Conservation (phyloP, 2,329 filamentous ascomycete species). For the Pseudofabraea citricarpa region DNA sequence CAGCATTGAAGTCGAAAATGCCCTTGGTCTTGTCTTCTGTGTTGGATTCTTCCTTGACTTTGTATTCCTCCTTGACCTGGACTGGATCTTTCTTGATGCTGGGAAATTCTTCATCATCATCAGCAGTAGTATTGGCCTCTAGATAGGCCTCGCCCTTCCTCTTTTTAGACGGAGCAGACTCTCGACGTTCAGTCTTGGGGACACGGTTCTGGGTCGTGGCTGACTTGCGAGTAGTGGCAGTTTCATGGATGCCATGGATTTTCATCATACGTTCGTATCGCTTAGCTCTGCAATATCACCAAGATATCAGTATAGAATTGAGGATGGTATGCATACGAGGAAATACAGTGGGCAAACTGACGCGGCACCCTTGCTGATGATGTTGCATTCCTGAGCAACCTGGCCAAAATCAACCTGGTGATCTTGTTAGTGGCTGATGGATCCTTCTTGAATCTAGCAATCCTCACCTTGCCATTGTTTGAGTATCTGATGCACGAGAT, state of each 20-base stretch:
- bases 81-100: constrained; percentile 9
- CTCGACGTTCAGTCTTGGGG: constrained; percentile 10
- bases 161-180: constrained; percentile 18
- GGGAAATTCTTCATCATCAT: constrained; percentile 3
- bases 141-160: constrained; percentile 16
- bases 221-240: constrained; percentile 20
- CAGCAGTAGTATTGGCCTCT: constrained; percentile 11
- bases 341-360: constrained; percentile 48
- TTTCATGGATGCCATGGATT: constrained; percentile 41
- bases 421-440: neutral
- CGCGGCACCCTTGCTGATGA: constrained; percentile 65
- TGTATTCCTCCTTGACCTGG: constrained; percentile 12
- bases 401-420: constrained; percentile 62
- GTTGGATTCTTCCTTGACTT: constrained; percentile 7
- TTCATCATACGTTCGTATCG: constrained; percentile 64
- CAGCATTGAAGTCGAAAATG: neutral
- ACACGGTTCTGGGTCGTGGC: constrained; percentile 9
- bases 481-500: constrained; percentile 60
- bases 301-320: neutral
- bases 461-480: constrained; percentile 51
- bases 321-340: neutral
- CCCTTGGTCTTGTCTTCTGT: neutral
- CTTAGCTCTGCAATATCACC: constrained; percentile 48
- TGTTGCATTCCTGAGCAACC: constrained; percentile 59
- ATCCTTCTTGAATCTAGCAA: neutral